phyloP scores from a whole-genome alignment of 306 rosid species.

The Mimosa pudica region DNA sequence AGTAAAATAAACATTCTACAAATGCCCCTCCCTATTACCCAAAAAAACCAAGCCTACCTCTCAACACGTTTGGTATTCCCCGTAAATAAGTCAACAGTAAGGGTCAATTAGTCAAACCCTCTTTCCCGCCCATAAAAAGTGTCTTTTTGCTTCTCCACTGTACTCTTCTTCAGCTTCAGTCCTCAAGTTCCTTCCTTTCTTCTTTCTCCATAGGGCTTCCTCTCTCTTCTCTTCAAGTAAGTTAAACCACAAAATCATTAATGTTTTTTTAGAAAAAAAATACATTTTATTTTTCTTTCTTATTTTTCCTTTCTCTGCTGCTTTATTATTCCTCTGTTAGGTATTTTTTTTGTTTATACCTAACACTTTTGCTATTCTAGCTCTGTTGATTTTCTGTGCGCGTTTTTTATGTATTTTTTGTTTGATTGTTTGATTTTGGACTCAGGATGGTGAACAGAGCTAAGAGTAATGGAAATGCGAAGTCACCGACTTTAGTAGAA shows the following conservation, averaged over 20 bases:
- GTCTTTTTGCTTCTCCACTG: neutral
- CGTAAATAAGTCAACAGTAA: conserved; percentile 37
- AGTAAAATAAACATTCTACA: neutral
- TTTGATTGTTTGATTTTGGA: conserved; percentile 38
- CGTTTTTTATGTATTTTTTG: neutral
- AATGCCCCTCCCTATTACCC: neutral
- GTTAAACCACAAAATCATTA: neutral
- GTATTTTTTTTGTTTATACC: conserved; percentile 21
- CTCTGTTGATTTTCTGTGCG: neutral
- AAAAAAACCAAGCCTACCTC: neutral
- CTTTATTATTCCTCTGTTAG: neutral
- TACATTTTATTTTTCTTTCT: neutral
- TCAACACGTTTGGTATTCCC: conserved; percentile 15
- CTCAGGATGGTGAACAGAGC: conserved; percentile 53
- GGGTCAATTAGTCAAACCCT: conserved; percentile 6
- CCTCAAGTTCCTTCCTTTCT: conserved; percentile 31
- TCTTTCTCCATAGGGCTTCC: neutral
- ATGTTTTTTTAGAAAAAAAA: too few relatives aligned
- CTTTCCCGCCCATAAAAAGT: conserved; percentile 68
- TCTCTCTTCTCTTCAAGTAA: conserved; percentile 12
- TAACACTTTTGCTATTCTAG: neutral
- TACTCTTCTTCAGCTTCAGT: neutral
- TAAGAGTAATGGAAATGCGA: conserved; percentile 50
- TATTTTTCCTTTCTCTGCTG: neutral
- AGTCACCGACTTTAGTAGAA: conserved; percentile 85